These are phyloP conservation scores for Ganoderma lucidum DNA, from an alignment of 1,284 basidiomycete species.

Conservation along the genomic window DNA sequence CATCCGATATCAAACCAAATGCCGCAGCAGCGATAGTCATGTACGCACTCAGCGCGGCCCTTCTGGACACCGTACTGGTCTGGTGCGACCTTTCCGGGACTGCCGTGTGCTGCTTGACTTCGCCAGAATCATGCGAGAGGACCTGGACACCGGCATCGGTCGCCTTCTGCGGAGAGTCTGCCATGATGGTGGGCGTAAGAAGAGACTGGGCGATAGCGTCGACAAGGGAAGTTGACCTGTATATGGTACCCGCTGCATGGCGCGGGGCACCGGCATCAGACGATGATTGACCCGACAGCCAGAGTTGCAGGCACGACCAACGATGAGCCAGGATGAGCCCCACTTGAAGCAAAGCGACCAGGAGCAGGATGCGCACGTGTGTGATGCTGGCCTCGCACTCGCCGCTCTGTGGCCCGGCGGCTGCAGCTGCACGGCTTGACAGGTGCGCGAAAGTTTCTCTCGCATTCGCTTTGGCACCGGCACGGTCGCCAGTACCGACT, in stretches of 20 bases:
- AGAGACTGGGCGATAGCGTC: conserved; percentile 14
- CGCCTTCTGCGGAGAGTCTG: conserved; percentile 18
- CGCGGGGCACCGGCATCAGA: conserved; percentile 27
- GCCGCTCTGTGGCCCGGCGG: not conserved
- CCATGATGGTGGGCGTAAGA: conserved; percentile 26
- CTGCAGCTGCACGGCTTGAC: not conserved
- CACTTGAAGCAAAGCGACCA: not conserved
- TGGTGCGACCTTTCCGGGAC: conserved; percentile 17
- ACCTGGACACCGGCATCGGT: conserved; percentile 22
- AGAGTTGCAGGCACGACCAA: not conserved
- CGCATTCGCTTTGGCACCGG: not conserved
- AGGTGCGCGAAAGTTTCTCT: not conserved
- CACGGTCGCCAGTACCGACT: not conserved
- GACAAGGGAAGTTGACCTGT: conserved; percentile 11
- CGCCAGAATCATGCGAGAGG: conserved; percentile 16
- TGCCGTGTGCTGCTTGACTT: conserved; percentile 10
- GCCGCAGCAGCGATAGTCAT: conserved; percentile 71
- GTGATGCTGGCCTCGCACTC: conserved; percentile 14
- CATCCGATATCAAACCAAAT: conserved; percentile 75
- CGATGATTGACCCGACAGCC: conserved; percentile 3
- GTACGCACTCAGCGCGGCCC: conserved; percentile 59
- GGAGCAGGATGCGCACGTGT: conserved; percentile 17
- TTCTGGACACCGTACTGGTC: conserved; percentile 32
- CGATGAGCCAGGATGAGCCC: conserved; percentile 1
- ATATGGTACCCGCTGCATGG: conserved; percentile 9